These are phyloP conservation scores for Trametes meyenii DNA, from an alignment of 768 basidiomycete genomes.

Conservation along the genomic window DNA sequence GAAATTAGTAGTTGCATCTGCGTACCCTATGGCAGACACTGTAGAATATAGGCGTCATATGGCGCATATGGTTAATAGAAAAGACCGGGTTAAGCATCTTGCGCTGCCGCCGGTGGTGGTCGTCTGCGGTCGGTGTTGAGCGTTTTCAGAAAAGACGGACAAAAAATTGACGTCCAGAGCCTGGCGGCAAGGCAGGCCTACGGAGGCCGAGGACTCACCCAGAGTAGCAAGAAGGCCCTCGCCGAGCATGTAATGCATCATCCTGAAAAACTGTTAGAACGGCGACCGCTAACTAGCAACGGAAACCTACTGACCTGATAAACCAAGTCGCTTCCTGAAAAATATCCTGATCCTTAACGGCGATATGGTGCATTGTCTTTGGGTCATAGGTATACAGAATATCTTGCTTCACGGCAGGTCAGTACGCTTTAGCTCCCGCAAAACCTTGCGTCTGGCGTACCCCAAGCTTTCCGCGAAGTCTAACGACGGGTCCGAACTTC, in stretches of 20 bases:
- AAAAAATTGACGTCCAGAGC: neutral
- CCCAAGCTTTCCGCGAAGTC: constrained; percentile 23
- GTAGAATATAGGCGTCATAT: constrained; percentile 32
- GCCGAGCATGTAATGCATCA: constrained; percentile 25
- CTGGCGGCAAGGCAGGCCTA: neutral
- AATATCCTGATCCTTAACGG: constrained; percentile 42
- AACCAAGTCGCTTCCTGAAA: constrained; percentile 24
- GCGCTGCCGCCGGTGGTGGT: constrained; percentile 34
- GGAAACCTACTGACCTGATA: constrained; percentile 18
- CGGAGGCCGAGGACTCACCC: constrained; percentile 10
- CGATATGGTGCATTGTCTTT: constrained; percentile 47
- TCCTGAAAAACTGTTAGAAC: constrained; percentile 8
- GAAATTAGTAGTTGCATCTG: neutral
- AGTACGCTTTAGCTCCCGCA: neutral
- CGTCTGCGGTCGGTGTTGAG: constrained; percentile 20
- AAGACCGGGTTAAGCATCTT: constrained; percentile 37
- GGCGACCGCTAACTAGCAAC: neutral
- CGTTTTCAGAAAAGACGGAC: neutral
- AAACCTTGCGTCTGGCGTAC: constrained; percentile 16
- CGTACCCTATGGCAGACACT: constrained; percentile 23
- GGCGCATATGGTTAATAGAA: constrained; percentile 31
- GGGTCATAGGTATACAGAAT: constrained; percentile 47
- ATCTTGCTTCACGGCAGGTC: constrained; percentile 28
- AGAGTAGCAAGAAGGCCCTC: constrained; percentile 28
- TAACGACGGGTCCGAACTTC: constrained; percentile 23